A percentile compares a stretch with the other conserved stretches of the same genome.
These are phyloP conservation scores for Fusarium odoratissimum DNA, from an alignment of 2,329 filamentous ascomycete genomes.

Conservation along the genomic window DNA sequence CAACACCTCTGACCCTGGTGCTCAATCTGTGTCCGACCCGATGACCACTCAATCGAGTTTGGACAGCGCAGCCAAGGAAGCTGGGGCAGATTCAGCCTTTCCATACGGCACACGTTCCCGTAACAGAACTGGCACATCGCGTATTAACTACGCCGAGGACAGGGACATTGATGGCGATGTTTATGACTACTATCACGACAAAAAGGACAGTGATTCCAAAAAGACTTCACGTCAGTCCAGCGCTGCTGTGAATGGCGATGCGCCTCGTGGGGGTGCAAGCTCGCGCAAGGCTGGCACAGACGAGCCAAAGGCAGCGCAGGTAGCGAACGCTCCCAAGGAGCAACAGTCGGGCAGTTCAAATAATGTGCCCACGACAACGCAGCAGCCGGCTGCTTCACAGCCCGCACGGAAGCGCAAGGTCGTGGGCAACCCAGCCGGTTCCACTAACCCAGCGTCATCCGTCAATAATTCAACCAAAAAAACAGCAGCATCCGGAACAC, in stretches of 20 bases:
- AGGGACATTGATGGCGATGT: constrained; percentile 88
- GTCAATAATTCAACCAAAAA: constrained; percentile 42
- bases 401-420: constrained; percentile 89
- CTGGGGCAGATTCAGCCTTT: constrained; percentile 65
- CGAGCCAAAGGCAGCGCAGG: constrained; percentile 52
- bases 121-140: constrained; percentile 82
- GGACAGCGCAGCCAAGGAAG: constrained; percentile 62
- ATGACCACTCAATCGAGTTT: constrained; percentile 63
- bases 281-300: constrained; percentile 58
- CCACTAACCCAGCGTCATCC: constrained; percentile 38
- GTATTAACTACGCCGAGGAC: constrained; percentile 96
- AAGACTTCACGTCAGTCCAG: constrained; percentile 64
- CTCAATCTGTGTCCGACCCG: constrained; percentile 50
- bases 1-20: constrained; percentile 50
- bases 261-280: constrained; percentile 49
- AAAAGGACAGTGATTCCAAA: constrained; percentile 67
- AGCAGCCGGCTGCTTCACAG: constrained; percentile 59
- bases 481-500: constrained; percentile 47
- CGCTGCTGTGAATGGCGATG: constrained; percentile 53
- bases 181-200: constrained; percentile 74
- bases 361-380: constrained; percentile 57
- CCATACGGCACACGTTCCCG: constrained; percentile 94
- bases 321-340: constrained; percentile 54
- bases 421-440: constrained; percentile 52
- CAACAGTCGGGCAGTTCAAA: constrained; percentile 42